Percentiles rank a stretch among this genome's conserved stretches.
phyloP scores from a whole-genome alignment of 495 filamentous ascomycete genomes.

The Chaetomium tenue region DNA sequence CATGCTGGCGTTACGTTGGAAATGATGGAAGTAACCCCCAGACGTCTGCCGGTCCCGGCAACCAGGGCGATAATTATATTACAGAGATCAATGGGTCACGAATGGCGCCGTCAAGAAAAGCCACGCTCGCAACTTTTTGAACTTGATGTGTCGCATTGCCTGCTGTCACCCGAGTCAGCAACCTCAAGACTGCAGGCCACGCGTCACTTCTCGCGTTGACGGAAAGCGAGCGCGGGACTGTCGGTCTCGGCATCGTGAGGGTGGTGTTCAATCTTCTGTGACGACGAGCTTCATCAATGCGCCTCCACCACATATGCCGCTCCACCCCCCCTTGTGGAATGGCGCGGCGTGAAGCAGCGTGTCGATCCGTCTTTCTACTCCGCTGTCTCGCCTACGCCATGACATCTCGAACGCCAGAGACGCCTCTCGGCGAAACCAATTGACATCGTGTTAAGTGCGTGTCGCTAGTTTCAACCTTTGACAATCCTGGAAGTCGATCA shows the following conservation, averaged over 20 bases:
- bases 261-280: neutral
- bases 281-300: neutral
- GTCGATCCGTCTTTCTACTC: neutral
- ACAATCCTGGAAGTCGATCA: neutral
- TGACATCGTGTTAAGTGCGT: neutral
- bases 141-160: too few relatives aligned
- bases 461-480: neutral
- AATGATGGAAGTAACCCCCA: too few relatives aligned
- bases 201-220: neutral
- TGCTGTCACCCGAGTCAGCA: too few relatives aligned
- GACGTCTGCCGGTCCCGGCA: too few relatives aligned
- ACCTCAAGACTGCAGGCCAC: too few relatives aligned
- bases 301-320: neutral
- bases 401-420: neutral
- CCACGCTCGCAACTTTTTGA: too few relatives aligned
- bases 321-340: neutral
- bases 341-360: neutral
- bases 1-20: too few relatives aligned
- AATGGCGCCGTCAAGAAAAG: too few relatives aligned
- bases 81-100: too few relatives aligned
- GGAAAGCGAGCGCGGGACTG: too few relatives aligned
- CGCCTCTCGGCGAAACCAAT: neutral
- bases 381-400: neutral
- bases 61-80: too few relatives aligned
- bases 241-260: neutral